Conservation (phyloP, 371 early-diverging fungal genomes). For the Chytridium lagenaria region DNA sequence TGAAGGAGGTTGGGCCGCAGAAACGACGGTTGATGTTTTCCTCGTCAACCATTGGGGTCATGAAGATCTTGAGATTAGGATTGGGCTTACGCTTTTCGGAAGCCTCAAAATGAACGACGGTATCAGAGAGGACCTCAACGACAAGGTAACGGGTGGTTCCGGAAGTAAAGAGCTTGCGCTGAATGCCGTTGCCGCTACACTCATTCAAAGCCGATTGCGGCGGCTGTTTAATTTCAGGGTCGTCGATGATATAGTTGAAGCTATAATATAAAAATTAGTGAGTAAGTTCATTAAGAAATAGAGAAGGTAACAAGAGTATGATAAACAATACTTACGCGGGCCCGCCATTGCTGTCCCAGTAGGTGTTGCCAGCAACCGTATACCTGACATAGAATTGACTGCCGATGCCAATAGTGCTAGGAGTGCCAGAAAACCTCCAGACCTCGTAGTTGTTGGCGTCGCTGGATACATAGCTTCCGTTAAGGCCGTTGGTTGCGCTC, state of each 20-base stretch:
- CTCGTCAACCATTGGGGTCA: conserved; percentile 31
- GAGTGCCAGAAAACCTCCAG: conserved; percentile 1
- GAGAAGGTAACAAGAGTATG: not conserved
- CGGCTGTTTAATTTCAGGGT: not conserved
- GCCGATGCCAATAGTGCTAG: conserved; percentile 3
- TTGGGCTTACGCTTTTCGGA: conserved; percentile 10
- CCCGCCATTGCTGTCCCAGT: conserved; percentile 18
- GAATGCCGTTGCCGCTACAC: conserved; percentile 12
- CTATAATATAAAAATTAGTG: not conserved
- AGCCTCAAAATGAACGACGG: conserved; percentile 30
- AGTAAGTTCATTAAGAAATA: not conserved
- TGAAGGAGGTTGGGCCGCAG: conserved; percentile 29
- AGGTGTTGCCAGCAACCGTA: not conserved
- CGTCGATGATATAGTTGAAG: conserved; percentile 10
- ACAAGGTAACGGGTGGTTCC: conserved; percentile 22
- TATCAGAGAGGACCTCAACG: conserved; percentile 34
- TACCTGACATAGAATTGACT: conserved; percentile 10
- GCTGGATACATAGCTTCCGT: not conserved
- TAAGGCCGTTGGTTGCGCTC: conserved; percentile 12
- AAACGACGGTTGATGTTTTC: conserved; percentile 22
- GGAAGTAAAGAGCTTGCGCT: conserved; percentile 8
- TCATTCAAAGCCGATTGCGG: not conserved
- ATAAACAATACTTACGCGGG: not conserved
- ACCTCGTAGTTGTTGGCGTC: conserved; percentile 9
- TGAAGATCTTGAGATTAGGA: conserved; percentile 18